Base-by-base conservation (phyloP, 805 yeast genomes). In the Kazachstania bromeliacearum region DNA sequence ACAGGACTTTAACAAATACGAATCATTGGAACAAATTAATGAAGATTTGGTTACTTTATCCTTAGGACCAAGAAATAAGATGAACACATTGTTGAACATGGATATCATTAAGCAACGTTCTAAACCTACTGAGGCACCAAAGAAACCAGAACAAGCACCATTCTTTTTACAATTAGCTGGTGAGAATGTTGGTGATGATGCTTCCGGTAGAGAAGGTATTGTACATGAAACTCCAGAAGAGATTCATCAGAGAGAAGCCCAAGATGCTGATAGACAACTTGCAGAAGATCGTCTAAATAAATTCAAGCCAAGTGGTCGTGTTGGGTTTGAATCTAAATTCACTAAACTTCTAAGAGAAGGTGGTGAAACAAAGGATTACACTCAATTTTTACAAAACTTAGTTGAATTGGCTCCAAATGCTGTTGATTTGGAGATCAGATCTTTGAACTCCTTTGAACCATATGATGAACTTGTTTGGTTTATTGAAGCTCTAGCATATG, bases 41-140 rank as follows among this genome's bases (percentile, higher is more conserved):
- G 56, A 66, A 5, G 66, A 68, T 9, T 62, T 92, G 37, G 57
- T 82, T 15, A 85, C 98, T 0, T 70, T 92, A 32, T 79, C 94
- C 1, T 46, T 75, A 22, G 80, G 81, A 5, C 85, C 97, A 18
- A 73, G 89, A 49, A 71, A 70, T 39, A 87, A 85, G 53, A 79
- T 83, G 67, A 75, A 71, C 43, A 85, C 95, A 2, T 62, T 92
- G 30, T 57, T 84, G 31, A 79, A 92, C 55, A 62, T 92, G 46
- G 97, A 92, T 48, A 72, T 77, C 5, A 89, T 92, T 47, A 85
- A 77, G 51, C 74, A 71, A 55, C 74, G 98, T 51, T 87, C 85
- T 55, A 89, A 85, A 60, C 96, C 98, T 16, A 77, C 67, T 35
- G 96, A 85, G 55, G 81, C 89, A 1, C 83, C 92, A 23, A 84